A percentile compares a stretch with the other conserved stretches of the same genome.
phyloP scores from a whole-genome alignment of 768 basidiomycete species.

The Tephrocybe rancida region DNA sequence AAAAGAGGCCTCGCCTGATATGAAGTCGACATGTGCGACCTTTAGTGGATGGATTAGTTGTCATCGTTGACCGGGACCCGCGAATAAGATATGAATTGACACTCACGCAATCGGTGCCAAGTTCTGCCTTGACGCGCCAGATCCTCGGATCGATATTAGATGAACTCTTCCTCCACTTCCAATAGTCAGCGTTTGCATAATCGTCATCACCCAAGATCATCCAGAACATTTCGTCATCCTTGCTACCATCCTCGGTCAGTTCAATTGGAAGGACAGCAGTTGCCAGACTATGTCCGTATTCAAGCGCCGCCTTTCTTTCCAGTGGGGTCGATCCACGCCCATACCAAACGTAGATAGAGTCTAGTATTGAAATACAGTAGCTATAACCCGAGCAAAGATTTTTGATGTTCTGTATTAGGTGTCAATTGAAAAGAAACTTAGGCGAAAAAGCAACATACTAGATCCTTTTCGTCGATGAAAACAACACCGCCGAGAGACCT shows the following conservation, averaged over 20 bases:
- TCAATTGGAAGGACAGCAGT: conserved; percentile 46
- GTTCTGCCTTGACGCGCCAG: conserved; percentile 56
- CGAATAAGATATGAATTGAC: not conserved
- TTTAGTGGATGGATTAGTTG: conserved; percentile 24
- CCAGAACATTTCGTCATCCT: conserved; percentile 83
- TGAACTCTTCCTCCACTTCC: conserved; percentile 67
- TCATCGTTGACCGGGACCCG: not conserved
- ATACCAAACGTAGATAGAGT: conserved; percentile 79
- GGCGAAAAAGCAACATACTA: conserved; percentile 43
- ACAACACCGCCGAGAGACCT: conserved; percentile 52
- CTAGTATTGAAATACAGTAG: conserved; percentile 73
- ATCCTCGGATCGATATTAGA: conserved; percentile 47
- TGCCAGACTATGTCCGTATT: conserved; percentile 57
- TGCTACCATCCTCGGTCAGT: conserved; percentile 65
- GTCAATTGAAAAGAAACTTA: not conserved
- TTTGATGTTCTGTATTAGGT: conserved; percentile 45
- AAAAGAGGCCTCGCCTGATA: conserved; percentile 39
- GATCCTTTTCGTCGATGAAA: conserved; percentile 71
- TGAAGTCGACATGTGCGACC: conserved; percentile 47
- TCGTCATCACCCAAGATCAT: conserved; percentile 78
- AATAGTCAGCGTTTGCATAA: conserved; percentile 81
- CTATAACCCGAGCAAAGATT: conserved; percentile 87
- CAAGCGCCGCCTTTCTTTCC: conserved; percentile 64
- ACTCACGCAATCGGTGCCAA: conserved; percentile 43
- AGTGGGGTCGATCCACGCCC: conserved; percentile 64